Conservation (phyloP, 2,329 filamentous ascomycete genomes). For the Fusarium sp. region DNA sequence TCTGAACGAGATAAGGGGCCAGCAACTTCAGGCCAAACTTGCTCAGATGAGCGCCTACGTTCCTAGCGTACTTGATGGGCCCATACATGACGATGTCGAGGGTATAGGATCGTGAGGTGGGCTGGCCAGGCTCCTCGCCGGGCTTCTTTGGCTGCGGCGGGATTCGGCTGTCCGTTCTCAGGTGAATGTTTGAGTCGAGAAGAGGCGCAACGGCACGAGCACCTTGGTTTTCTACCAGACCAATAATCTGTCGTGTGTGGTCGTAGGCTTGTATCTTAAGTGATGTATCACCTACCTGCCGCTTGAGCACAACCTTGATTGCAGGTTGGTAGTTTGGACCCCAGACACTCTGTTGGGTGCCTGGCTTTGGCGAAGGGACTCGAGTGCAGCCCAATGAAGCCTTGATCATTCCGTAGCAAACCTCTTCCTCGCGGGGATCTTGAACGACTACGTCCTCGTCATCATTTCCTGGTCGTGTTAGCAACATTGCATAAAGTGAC, state of each 20-base stretch:
- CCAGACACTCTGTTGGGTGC: conserved; percentile 66
- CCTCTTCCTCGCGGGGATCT: conserved; percentile 72
- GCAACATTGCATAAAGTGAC: not conserved
- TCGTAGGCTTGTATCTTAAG: conserved; percentile 79
- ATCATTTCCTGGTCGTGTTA: conserved; percentile 53
- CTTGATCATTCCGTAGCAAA: conserved; percentile 84
- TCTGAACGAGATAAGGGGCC: conserved; percentile 71
- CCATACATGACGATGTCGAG: conserved; percentile 85
- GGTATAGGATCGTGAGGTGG: conserved; percentile 68
- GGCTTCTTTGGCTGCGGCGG: conserved; percentile 70
- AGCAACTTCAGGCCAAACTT: conserved; percentile 74
- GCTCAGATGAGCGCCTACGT: conserved; percentile 73
- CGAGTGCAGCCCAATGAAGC: conserved; percentile 72
- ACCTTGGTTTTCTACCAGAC: conserved; percentile 74
- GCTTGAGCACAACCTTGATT: conserved; percentile 76
- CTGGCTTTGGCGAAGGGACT: conserved; percentile 76
- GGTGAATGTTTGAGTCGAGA: conserved; percentile 71
- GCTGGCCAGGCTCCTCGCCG: conserved; percentile 71
- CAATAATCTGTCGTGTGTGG: conserved; percentile 76
- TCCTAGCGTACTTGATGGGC: conserved; percentile 69
- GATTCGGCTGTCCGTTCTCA: conserved; percentile 80
- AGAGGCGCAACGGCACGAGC: conserved; percentile 76
- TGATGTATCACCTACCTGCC: conserved; percentile 63
- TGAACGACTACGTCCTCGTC: conserved; percentile 67
- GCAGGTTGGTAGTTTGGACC: conserved; percentile 72